Evolutionary conservation across 176 grass and related monocot species (phyloP), one percentile per base, ranked within the genome.

Genomic region (Ensete glaucum): DNA sequence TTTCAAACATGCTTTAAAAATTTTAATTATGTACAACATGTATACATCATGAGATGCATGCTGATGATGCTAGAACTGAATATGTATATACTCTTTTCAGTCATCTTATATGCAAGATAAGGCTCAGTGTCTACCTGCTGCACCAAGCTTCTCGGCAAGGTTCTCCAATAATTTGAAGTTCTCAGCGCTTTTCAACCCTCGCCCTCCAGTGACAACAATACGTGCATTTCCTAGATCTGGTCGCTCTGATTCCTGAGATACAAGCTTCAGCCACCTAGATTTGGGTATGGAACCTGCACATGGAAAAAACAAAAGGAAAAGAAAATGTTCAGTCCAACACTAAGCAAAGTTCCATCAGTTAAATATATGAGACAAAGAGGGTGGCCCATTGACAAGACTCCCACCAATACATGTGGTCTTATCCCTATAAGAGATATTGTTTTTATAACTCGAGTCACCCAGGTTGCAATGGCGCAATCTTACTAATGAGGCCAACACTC

Each of bases 141-240:
- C 95, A 24, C 88, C 90, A 84, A 99, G 88, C 82, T 99, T 99
- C 81, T 99, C 88, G n/a, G 95, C 90, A 77, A 99, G 90, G 71
- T 89, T 89, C 85, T 94, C 95, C 53, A 94, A 80, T 58, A 99
- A 82, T 81, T 94, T 91, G 70, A 99, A 99, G 76, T 94, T 94
- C 74, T 99, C 90, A 52, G 95, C 84, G 58, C 84, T 99, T 82
- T 99, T 99, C 68, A 99, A 82, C 56, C 84, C 95, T 72, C 95
- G 85, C 20, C 90, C 95, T 80, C 95, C 90, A 7, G 95, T 99
- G 50, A 94, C 84, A 5, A 99, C 95, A 27, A 94, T 82, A 11
- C 22, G 53, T 58, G 95, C 95, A 85, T 94, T 99, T 79, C 82
- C 90, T 69, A 99, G 85, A 75, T 99, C 95, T 23, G 88, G 90